Base-by-base conservation (phyloP, 345 rosid species). In the Linum tenue region DNA sequence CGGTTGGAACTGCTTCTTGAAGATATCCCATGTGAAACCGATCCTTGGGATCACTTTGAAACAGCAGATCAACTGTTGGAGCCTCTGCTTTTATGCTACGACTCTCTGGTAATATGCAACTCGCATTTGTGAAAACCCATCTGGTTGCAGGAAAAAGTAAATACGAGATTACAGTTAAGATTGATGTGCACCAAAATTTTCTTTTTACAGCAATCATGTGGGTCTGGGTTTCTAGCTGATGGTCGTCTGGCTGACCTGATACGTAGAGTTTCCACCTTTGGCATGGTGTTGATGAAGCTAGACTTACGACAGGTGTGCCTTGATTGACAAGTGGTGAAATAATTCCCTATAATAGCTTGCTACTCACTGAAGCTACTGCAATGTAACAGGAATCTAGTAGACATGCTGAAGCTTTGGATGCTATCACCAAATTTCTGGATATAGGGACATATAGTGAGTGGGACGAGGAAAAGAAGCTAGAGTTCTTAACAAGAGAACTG, bases 371-470 rank as follows among this genome's bases (percentile, higher is more conserved):
- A 66, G 15, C 68, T 70, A 4, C 69, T 69, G 58, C 3, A 35
- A 53, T 67, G 62, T 56, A 51, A 73, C 79, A 92, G 99, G 99
- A 94, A 84, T 84, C 99, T 70, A 84, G 67, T 68, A 85, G 99
- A 72, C 97, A 94, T 71, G 79, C 91, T 58, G 96, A 94, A 68
- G 73, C 99, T 10, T 73, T 94, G 44, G 87, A 88, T 83, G 96
- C 92, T 53, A 79, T 94, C 62, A 94, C 96, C 42, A 74, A 67
- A 62, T 90, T 85, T 78, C 81, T 94, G 84, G 99, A 90, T 76
- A 86, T 94, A 86, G 99, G 96, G 75, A 81, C 86, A 7, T 94
- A 85, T 62, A 90, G 95, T 39, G 97, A 88, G 81, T 94, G 99
- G 97, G 86, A 90, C 69, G 99, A 94, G 78, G 97, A 88, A 40